Percentiles rank a stretch among this genome's conserved stretches.
These are phyloP conservation scores for Monilinia fructigena DNA, from an alignment of 2,329 filamentous ascomycete genomes.

Conservation along the genomic window DNA sequence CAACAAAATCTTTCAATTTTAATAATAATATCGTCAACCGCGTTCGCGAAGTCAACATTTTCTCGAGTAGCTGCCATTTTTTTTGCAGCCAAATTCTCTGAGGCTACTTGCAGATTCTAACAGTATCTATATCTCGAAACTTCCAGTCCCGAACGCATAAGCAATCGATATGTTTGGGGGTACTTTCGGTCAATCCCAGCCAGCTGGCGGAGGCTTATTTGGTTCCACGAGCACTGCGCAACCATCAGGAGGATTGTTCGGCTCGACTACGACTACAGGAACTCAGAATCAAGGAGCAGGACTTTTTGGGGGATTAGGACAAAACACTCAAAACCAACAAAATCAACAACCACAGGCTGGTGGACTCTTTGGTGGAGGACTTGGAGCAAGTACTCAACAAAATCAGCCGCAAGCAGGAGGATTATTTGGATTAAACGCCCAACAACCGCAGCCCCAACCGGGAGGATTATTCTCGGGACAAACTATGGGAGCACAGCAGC, in stretches of 20 bases:
- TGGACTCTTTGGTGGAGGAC: constrained; percentile 29
- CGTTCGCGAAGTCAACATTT: constrained; percentile 19
- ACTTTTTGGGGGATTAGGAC: constrained; percentile 29
- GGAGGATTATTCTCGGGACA: constrained; percentile 24
- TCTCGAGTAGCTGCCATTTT: constrained; percentile 15
- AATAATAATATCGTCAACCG: constrained; percentile 18
- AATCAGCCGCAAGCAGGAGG: constrained; percentile 30
- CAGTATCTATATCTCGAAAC: not conserved
- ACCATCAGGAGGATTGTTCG: constrained; percentile 43
- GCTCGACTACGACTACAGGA: constrained; percentile 39
- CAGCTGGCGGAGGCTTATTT: constrained; percentile 32
- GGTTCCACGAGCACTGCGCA: constrained; percentile 27
- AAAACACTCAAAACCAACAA: constrained; percentile 35
- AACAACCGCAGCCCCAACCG: constrained; percentile 24
- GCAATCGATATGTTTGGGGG: constrained; percentile 32
- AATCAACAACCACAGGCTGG: constrained; percentile 38
- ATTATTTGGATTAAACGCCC: constrained; percentile 24
- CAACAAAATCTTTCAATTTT: not conserved
- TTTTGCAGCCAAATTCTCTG: not conserved
- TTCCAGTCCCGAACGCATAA: not conserved
- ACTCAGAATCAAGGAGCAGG: constrained; percentile 28
- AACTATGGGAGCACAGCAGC: constrained; percentile 26
- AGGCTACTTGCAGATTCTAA: not conserved
- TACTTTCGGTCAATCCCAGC: constrained; percentile 32
- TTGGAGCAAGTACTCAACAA: constrained; percentile 35